Conservation (phyloP, 306 rosid species). For the Castanea mollissima region DNA sequence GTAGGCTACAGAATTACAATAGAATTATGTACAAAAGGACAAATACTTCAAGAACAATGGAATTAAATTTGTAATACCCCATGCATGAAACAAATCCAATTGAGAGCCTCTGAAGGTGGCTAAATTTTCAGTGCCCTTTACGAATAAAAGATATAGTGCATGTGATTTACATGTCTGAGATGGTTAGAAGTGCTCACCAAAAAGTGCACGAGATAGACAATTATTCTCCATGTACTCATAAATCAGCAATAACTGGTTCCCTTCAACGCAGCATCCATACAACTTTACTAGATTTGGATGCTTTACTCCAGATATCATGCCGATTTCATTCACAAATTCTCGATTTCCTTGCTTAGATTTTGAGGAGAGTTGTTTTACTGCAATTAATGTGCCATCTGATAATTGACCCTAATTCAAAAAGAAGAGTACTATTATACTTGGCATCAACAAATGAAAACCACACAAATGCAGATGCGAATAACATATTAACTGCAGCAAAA, state of each 20-base stretch:
- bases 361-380: constrained; percentile 88
- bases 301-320: constrained; percentile 87
- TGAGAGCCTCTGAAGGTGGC: no score
- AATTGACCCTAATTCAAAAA: constrained; percentile 64
- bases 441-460: background rate
- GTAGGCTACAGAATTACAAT: no score
- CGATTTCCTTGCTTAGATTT: constrained; percentile 98
- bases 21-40: no score
- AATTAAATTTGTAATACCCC: no score
- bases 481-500: background rate
- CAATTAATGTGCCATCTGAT: constrained; percentile 79
- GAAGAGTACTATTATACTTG: constrained; percentile 7
- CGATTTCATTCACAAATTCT: constrained; percentile 90
- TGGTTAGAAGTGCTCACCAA: constrained; percentile 50
- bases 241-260: constrained; percentile 74
- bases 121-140: background rate
- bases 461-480: background rate
- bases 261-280: constrained; percentile 88
- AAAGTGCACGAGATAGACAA: constrained; percentile 83
- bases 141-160: background rate
- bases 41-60: no score
- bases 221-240: constrained; percentile 96
- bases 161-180: background rate
- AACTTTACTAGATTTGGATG: constrained; percentile 97
- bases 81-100: no score